Evolutionary conservation across 2,329 filamentous ascomycete species (phyloP), one percentile per base, ranked within the genome.

Genomic region (Ascomycota sp.): DNA sequence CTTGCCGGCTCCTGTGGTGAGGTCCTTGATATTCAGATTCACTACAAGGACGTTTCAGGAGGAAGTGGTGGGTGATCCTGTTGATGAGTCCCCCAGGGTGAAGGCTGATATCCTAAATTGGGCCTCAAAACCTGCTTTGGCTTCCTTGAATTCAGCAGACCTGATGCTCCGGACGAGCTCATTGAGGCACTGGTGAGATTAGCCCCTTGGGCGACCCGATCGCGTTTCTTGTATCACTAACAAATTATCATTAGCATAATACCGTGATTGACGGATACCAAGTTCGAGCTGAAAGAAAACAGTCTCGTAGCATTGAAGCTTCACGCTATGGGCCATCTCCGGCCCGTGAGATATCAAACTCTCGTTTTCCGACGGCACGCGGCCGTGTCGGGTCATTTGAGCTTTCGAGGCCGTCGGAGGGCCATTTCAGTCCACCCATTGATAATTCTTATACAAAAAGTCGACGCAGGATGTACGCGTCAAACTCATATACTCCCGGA

Each of bases 281-380:
- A 21, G 42, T 61, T 27, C 50, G 54, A 4, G 55, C 58, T 2
- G 54, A 58, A 35, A 51, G 52, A 9, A 58, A 58, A 43, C 43
- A 46, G 26, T 41, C 46, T 9, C 43, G 43, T 27, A 35, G 38
- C 9, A 35, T 41, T 21, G 39, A 44, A 13, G 41, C 39, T 24
- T 41, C 43, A 21, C 40, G 41, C 11, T 40, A 41, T 33, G 21
- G 11, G 25, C 25, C 16, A 9, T 33, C 25, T 27, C 9, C 25
- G 9, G 25, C 21, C 26, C 12, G 10, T 9, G 30, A 27, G 21
- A 6, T 25, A 13, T 21, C 29, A 12, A 9, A 35, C 12, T 11
- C 21, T 7, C 25, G 25, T n/a, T 21, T 7, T 12, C 4, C n/a
- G n/a, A 8, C 11, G 4, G 27, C 12, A 16, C 31, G 36, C 10